These are phyloP conservation scores for Eucalyptus dawsonii DNA, from an alignment of 345 rosid genomes.

Conservation along the genomic window DNA sequence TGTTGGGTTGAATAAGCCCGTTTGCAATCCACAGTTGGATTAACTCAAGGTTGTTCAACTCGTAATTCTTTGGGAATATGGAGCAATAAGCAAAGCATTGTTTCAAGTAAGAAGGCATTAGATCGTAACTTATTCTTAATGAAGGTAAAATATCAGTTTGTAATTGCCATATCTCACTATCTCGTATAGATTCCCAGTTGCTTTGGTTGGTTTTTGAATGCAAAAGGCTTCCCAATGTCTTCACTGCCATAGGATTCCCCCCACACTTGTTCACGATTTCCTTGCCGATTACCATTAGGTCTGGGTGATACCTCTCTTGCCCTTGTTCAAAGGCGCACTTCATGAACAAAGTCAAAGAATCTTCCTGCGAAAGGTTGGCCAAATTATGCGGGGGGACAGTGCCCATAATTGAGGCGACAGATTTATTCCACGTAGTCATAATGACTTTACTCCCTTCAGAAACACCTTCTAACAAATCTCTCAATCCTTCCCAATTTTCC, in stretches of 20 bases:
- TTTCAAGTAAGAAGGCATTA: conserved; percentile 21
- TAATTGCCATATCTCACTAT: conserved; percentile 3
- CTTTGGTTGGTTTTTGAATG: background rate
- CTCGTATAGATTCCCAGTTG: background rate
- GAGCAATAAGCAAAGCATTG: conserved; percentile 26
- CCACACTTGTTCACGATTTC: conserved; percentile 1
- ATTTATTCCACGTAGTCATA: background rate
- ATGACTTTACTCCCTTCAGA: background rate
- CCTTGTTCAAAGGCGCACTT: background rate
- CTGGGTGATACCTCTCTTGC: background rate
- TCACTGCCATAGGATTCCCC: conserved; percentile 10
- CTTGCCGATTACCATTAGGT: background rate
- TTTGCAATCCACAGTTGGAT: conserved; percentile 3
- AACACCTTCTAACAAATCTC: background rate
- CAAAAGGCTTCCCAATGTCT: conserved; percentile 2
- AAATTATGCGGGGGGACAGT: background rate
- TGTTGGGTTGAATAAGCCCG: background rate
- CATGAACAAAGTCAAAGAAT: background rate
- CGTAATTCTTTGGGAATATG: conserved; percentile 11
- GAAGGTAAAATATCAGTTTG: background rate
- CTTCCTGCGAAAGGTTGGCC: background rate
- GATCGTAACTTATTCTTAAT: conserved; percentile 13
- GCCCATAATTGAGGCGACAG: background rate
- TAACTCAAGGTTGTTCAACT: background rate
- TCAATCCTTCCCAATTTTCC: background rate